Evolutionary conservation across 345 rosid genomes (phyloP), one percentile per base, ranked within the genome.

Genomic region (Populus ilicifolia): DNA sequence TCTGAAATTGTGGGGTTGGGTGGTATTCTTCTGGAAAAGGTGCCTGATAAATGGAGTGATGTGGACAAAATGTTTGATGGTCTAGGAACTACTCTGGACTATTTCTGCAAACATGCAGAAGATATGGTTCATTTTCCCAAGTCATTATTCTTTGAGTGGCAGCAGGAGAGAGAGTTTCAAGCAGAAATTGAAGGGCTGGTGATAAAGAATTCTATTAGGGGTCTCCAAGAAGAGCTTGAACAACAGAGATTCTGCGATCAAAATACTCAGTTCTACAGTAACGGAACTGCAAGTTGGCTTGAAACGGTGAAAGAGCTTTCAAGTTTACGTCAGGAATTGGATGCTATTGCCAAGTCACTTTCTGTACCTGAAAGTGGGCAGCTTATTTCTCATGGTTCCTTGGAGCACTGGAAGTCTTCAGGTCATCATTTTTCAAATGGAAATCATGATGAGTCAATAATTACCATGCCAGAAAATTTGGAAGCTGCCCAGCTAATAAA

Each of bases 251-350:
- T 86, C 36, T 72, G 83, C 86, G 86, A 81, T 69, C 87, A 81
- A 79, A 83, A 84, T 82, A 80, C 84, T 64, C 74, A 27, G 61
- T 75, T 77, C 79, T 78, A 66, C 79, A 80, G 75, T 52, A 72
- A 77, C 44, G 85, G 78, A 72, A 84, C 80, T 82, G 43, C 85
- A 67, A 75, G 70, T 25, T 83, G 84, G 78, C 73, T 73, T 52
- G 85, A 88, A 75, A 89, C 80, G 81, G 73, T 87, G 35, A 86
- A 90, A 77, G 93, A 92, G 81, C 80, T 96, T 69, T 87, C 88
- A 21, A 75, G 79, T 77, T 82, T 96, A 82, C 92, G 90, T 46
- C 86, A 88, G 77, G 97, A 96, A 82, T 77, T 96, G 69, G 94
- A 86, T 79, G 78, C 80, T 69, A 84, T 96, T 62, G 82, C 88